Conservation (phyloP, 495 filamentous ascomycete species). For the Neurospora africana region DNA sequence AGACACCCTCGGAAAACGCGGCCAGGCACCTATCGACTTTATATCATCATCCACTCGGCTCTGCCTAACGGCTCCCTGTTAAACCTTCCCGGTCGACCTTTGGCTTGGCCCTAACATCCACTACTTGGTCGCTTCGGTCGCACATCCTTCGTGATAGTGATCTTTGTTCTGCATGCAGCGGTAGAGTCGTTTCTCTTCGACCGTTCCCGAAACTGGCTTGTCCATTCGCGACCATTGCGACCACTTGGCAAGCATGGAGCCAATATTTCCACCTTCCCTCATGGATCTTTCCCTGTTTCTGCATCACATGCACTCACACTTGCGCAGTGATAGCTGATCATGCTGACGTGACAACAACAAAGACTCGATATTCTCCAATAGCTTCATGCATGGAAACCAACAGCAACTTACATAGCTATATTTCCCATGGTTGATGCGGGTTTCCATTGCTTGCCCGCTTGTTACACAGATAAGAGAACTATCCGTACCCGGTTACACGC, state of each 20-base stretch:
- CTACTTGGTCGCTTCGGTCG: not conserved
- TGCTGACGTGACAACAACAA: not conserved
- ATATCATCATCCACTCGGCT: too few species aligned
- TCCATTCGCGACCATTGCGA: not conserved
- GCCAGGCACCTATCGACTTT: not conserved
- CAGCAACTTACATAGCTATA: not conserved
- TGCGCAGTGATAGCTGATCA: not conserved
- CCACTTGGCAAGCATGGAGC: not conserved
- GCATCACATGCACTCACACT: not conserved
- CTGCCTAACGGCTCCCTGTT: too few species aligned
- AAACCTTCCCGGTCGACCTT: not conserved
- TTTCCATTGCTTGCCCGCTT: not conserved
- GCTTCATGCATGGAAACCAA: not conserved
- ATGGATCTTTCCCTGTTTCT: not conserved
- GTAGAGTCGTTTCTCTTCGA: not conserved
- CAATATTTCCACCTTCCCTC: not conserved
- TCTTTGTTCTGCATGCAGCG: not conserved
- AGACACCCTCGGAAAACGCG: not conserved
- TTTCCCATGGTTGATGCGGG: not conserved
- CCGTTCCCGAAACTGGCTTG: not conserved
- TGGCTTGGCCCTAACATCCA: not conserved
- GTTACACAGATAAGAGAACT: not conserved
- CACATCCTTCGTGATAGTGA: not conserved
- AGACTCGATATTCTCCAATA: not conserved
- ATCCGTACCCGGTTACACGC: not conserved